These are phyloP conservation scores for Rubus parviflorus DNA, from an alignment of 306 rosid species.

Conservation along the genomic window DNA sequence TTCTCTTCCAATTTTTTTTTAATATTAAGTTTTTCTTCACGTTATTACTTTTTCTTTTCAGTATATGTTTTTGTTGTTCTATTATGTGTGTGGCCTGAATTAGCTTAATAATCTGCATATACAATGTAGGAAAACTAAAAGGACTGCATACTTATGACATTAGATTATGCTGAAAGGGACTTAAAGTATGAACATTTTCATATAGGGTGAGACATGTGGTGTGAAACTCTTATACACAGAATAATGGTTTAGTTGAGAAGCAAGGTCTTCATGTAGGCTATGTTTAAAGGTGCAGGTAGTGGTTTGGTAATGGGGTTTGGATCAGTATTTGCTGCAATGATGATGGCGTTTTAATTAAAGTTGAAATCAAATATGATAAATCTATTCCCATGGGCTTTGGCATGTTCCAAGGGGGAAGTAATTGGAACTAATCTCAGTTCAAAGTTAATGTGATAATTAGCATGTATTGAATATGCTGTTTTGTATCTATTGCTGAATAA, in stretches of 20 bases:
- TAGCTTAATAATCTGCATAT: too few relatives aligned
- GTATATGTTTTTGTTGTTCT: too few relatives aligned
- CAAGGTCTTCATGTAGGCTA: slow-evolving; percentile 50
- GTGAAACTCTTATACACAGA: slow-evolving; percentile 8
- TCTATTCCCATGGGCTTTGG: background rate
- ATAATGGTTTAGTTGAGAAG: slow-evolving; percentile 46
- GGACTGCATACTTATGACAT: slow-evolving; percentile 9
- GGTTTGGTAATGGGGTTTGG: slow-evolving; percentile 34
- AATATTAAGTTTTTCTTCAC: too few relatives aligned
- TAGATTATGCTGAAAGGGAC: slow-evolving; percentile 3
- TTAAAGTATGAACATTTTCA: slow-evolving; percentile 24
- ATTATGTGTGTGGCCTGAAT: too few relatives aligned
- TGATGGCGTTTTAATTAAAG: background rate
- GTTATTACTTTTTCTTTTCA: too few relatives aligned
- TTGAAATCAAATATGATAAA: background rate
- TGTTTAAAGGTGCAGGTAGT: slow-evolving; percentile 30
- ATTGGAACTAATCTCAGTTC: background rate
- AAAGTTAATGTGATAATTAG: background rate
- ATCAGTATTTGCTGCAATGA: slow-evolving; percentile 1
- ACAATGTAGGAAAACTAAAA: too few relatives aligned
- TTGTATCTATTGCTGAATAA: background rate
- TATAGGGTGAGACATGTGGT: slow-evolving; percentile 28
- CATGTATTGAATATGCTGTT: background rate
- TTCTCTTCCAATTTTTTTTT: too few relatives aligned
- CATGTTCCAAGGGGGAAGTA: background rate